Evolutionary conservation across 257 asterid species (phyloP), one percentile per base, ranked within the genome.

Genomic region (Nicotiana tabacum): DNA sequence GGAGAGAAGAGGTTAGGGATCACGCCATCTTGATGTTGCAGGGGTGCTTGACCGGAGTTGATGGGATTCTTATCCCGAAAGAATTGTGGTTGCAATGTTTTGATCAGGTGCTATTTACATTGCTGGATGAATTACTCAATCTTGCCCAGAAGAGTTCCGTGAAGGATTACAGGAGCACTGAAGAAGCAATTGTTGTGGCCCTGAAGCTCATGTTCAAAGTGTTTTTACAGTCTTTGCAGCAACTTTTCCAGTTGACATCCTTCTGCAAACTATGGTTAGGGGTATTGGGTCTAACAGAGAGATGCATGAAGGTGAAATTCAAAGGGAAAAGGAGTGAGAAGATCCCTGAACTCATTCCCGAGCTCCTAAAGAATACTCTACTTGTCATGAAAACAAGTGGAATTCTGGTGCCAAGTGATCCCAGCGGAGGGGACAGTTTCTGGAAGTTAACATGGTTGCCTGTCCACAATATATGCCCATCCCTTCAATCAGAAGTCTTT

Each of bases 381-480:
- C 88, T 93, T 32, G 91, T 93, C 82, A 91, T 95, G 98, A 95
- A 95, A 88, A 80, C 91, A 1, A 89, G 87, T 37, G 91, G 96
- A 60, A 84, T 92, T 57, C 96, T 95, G 30, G 90, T 88, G 37
- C 99, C 93, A 1, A 83, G 85, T 18, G 90, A 89, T 89, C 89
- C 92, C 3, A 84, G 83, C 3, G 97, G 88, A 7, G 93, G 90
- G 56, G 96, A 90, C 84, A 91, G 90, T 86, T 85, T 95, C 69
- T 95, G 99, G 98, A 84, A 92, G 77, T 89, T 88, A 65, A 95
- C 98, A 13, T 95, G 99, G 99, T 80, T 88, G 89, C 96, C 89
- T 66, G 94, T 91, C 70, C 87, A 90, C 13, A 91, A 90, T 70
- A 89, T 95, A 30, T 85, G 87, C 67, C 97, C 98, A 5, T 89